A percentile compares a stretch with the other conserved stretches of the same genome.
Conservation (phyloP, 1,139 yeast genomes). For the Lodderomyces metapsilosis region DNA sequence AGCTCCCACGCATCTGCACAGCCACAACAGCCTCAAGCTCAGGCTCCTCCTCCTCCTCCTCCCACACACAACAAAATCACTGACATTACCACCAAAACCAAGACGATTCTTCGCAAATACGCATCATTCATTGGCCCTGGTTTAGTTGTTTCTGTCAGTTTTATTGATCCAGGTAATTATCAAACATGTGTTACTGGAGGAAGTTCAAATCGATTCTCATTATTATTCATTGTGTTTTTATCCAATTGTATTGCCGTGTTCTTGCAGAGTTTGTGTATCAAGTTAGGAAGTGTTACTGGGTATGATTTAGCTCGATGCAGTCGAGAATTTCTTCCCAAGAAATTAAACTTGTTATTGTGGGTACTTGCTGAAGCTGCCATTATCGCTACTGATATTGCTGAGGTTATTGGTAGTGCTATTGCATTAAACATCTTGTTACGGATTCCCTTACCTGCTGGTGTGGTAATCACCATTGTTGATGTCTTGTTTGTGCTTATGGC, state of each 20-base stretch:
- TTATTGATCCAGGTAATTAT: constrained; percentile 86
- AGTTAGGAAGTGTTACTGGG: constrained; percentile 80
- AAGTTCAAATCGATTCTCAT: constrained; percentile 60
- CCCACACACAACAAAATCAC: background rate
- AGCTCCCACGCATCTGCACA: background rate
- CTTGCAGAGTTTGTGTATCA: constrained; percentile 68
- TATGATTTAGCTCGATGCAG: constrained; percentile 72
- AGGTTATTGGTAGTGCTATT: constrained; percentile 85
- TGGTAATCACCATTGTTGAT: constrained; percentile 66
- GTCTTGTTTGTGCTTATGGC: constrained; percentile 74
- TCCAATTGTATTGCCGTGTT: constrained; percentile 75
- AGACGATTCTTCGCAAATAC: constrained; percentile 37
- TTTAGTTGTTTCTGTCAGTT: constrained; percentile 71
- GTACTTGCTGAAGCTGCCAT: constrained; percentile 76
- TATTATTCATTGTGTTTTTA: constrained; percentile 63
- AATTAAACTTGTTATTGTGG: constrained; percentile 59
- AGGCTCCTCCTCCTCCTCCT: too few species aligned
- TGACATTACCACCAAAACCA: constrained; percentile 5
- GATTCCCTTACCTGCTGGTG: constrained; percentile 79
- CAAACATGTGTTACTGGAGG: constrained; percentile 81
- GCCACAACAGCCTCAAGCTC: background rate
- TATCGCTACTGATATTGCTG: constrained; percentile 83
- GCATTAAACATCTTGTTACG: constrained; percentile 68
- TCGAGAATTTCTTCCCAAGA: constrained; percentile 57
- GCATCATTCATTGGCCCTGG: constrained; percentile 74